A percentile compares a stretch with the other conserved stretches of the same genome.
These are phyloP conservation scores for Xerocomellus intermedius DNA, from an alignment of 768 basidiomycete genomes.

Conservation along the genomic window DNA sequence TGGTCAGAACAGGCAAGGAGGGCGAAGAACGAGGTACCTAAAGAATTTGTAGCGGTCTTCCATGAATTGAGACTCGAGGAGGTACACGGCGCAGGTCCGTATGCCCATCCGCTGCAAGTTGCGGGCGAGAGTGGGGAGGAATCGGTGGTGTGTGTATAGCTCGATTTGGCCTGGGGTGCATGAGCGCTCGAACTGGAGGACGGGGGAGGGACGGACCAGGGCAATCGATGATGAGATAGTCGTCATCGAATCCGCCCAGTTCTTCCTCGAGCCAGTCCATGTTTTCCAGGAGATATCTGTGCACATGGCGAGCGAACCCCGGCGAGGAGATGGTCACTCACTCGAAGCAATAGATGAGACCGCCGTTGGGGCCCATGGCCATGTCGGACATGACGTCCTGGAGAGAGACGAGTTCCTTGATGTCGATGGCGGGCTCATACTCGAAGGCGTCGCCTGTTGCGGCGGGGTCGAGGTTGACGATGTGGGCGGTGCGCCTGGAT, in stretches of 20 bases:
- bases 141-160: slow-evolving; percentile 96
- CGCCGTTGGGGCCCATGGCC: slow-evolving; percentile 95
- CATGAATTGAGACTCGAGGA: slow-evolving; percentile 99
- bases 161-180: slow-evolving; percentile 83
- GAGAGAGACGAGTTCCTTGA: slow-evolving; percentile 86
- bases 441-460: slow-evolving; percentile 86
- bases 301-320: background rate
- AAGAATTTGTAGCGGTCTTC: slow-evolving; percentile 99
- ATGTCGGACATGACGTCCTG: slow-evolving; percentile 97
- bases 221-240: slow-evolving; percentile 92
- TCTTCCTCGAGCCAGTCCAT: slow-evolving; percentile 99
- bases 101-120: slow-evolving; percentile 74
- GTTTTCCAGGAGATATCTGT: slow-evolving; percentile 91
- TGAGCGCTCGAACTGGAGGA: slow-evolving; percentile 6
- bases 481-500: slow-evolving; percentile 80
- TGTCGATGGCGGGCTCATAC: slow-evolving; percentile 90
- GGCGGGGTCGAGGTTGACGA: slow-evolving; percentile 97
- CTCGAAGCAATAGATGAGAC: slow-evolving; percentile 98
- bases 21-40: slow-evolving; percentile 47
- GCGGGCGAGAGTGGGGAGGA: slow-evolving; percentile 87
- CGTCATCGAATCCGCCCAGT: slow-evolving; percentile 90
- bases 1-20: slow-evolving; percentile 5
- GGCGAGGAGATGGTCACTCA: slow-evolving; percentile 59
- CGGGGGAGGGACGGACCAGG: slow-evolving; percentile 54
- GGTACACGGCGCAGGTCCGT: slow-evolving; percentile 84